These are phyloP conservation scores for Bryoerythrophyllum caledonicum DNA, from an alignment of 225 moss, liverwort and hornwort genomes.

Conservation along the genomic window DNA sequence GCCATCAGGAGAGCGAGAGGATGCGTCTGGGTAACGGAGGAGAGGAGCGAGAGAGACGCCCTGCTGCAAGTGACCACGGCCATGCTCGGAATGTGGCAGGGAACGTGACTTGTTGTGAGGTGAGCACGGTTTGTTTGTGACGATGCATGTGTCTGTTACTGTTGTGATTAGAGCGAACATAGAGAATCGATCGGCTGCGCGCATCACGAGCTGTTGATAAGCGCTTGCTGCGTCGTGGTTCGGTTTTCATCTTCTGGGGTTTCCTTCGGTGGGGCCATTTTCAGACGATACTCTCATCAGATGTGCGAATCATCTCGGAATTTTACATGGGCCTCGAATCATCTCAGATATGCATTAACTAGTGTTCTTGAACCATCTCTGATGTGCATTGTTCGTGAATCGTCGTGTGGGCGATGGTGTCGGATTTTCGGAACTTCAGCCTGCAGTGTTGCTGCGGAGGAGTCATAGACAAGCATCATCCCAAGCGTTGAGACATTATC, in stretches of 20 bases:
- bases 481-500: background rate
- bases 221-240: background rate
- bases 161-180: background rate
- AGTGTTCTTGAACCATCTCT: too few species aligned
- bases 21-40: background rate
- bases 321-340: too few species aligned
- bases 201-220: background rate
- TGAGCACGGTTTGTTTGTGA: background rate
- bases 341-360: too few species aligned
- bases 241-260: background rate
- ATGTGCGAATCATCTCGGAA: background rate
- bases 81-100: too few species aligned
- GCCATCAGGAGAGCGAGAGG: conserved; percentile 21
- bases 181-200: background rate
- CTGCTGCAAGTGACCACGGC: conserved; percentile 8
- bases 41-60: conserved; percentile 1
- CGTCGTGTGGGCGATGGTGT: background rate
- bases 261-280: background rate
- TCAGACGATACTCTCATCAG: background rate
- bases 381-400: background rate
- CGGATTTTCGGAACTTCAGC: too few species aligned
- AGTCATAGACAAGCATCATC: conserved; percentile 4
- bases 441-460: conserved; percentile 15
- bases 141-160: background rate
- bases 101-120: background rate